A percentile compares a stretch with the other conserved stretches of the same genome.
Evolutionary conservation across 2,329 filamentous ascomycete genomes (phyloP).

Genomic region (Diplocarpon rosae): DNA sequence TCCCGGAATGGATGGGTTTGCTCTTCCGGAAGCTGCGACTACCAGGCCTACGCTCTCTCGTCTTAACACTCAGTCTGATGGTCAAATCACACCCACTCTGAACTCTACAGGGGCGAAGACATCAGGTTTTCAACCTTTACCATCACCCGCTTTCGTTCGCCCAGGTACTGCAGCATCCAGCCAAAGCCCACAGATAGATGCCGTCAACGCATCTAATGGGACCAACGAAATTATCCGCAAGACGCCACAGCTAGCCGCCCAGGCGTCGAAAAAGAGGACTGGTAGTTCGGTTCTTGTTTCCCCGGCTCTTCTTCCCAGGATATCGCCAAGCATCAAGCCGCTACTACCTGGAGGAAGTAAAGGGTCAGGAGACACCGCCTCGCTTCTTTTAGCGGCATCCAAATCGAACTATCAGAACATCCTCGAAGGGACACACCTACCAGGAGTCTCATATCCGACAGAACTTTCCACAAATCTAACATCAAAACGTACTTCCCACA

Average conservation of each 20-base stretch:
- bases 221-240: slow-evolving; percentile 30
- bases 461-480: slow-evolving; percentile 88
- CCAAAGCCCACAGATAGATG: slow-evolving; percentile 42
- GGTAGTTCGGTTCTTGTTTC: slow-evolving; percentile 71
- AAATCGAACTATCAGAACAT: slow-evolving; percentile 99
- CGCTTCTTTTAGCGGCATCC: slow-evolving; percentile 64
- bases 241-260: slow-evolving; percentile 42
- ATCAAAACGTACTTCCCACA: slow-evolving; percentile 94
- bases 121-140: slow-evolving; percentile 29
- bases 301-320: slow-evolving; percentile 75
- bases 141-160: slow-evolving; percentile 35
- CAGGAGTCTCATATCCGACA: slow-evolving; percentile 81
- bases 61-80: slow-evolving; percentile 41
- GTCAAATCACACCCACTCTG: slow-evolving; percentile 44
- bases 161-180: slow-evolving; percentile 33
- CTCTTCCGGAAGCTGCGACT: slow-evolving; percentile 62
- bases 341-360: slow-evolving; percentile 55
- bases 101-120: slow-evolving; percentile 26
- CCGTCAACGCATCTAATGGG: slow-evolving; percentile 39
- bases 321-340: slow-evolving; percentile 91
- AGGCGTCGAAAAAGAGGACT: slow-evolving; percentile 55
- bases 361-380: slow-evolving; percentile 48
- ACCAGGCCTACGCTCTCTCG: slow-evolving; percentile 37
- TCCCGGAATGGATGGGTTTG: slow-evolving; percentile 51
- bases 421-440: slow-evolving; percentile 81